These are phyloP conservation scores for Pseudozyma hubeiensis DNA, from an alignment of 1,284 basidiomycete genomes.

Conservation along the genomic window DNA sequence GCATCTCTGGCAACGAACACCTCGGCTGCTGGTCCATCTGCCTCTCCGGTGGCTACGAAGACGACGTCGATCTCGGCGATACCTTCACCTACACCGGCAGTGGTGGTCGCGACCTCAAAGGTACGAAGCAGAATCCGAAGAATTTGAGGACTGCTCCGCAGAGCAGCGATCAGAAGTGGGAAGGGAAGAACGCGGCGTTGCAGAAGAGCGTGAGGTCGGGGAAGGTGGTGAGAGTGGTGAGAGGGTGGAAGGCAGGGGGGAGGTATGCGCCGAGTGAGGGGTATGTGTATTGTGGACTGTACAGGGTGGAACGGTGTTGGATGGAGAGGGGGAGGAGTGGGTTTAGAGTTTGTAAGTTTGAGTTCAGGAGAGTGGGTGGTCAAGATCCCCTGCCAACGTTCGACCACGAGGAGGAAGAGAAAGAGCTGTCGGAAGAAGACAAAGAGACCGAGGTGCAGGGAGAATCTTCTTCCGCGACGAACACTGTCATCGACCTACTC, in stretches of 20 bases:
- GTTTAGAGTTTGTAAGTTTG: constrained; percentile 43
- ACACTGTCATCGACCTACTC: neutral
- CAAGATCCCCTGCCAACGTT: constrained; percentile 41
- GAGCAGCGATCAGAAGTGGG: constrained; percentile 81
- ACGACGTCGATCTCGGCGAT: constrained; percentile 83
- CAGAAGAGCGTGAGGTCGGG: constrained; percentile 77
- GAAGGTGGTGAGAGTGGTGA: constrained; percentile 82
- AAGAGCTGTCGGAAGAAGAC: neutral
- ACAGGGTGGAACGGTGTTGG: constrained; percentile 73
- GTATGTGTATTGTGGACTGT: constrained; percentile 86
- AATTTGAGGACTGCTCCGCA: constrained; percentile 86
- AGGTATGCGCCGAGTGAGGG: constrained; percentile 66
- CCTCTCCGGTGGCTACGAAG: constrained; percentile 82
- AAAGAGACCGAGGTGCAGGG: neutral
- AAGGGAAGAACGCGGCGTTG: constrained; percentile 79
- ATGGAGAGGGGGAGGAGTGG: constrained; percentile 41
- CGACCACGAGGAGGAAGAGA: constrained; percentile 10
- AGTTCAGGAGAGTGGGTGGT: constrained; percentile 16
- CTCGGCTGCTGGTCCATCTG: constrained; percentile 81
- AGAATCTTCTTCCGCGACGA: too few relatives aligned
- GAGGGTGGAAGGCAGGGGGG: constrained; percentile 81
- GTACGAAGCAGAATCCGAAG: constrained; percentile 78
- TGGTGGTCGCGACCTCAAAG: constrained; percentile 84
- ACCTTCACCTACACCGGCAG: constrained; percentile 75
- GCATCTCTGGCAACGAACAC: constrained; percentile 76